These are phyloP conservation scores for Talaromyces sp. DNA, from an alignment of 2,329 filamentous ascomycete genomes.

Conservation along the genomic window DNA sequence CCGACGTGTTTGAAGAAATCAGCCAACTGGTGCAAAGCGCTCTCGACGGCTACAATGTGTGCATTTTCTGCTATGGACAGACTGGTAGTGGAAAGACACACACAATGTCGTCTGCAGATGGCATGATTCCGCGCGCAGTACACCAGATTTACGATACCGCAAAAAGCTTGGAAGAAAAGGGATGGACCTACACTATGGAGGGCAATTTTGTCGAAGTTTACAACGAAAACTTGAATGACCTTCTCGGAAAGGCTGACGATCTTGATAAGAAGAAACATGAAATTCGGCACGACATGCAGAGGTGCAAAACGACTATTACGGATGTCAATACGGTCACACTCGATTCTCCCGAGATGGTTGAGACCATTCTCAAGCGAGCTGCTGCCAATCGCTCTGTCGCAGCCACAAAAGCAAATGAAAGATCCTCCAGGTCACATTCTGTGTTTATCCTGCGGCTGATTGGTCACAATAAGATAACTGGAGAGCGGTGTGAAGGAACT, in stretches of 20 bases:
- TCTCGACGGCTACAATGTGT: conserved; percentile 96
- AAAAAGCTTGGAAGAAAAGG: conserved; percentile 77
- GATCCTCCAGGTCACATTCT: conserved; percentile 89
- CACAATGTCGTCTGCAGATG: conserved; percentile 87
- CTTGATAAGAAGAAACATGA: conserved; percentile 81
- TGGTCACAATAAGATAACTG: conserved; percentile 68
- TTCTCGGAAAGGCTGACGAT: conserved; percentile 69
- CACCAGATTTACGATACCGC: conserved; percentile 91
- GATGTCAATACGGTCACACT: conserved; percentile 75
- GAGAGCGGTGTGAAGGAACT: conserved; percentile 84
- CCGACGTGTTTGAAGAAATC: conserved; percentile 91
- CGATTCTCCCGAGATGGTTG: conserved; percentile 74
- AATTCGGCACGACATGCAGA: conserved; percentile 78
- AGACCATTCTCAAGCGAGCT: conserved; percentile 74
- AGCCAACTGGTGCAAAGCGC: conserved; percentile 95
- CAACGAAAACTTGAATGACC: conserved; percentile 92
- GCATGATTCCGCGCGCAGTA: conserved; percentile 93
- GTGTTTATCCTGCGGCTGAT: conserved; percentile 81
- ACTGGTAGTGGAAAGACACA: conserved; percentile 95
- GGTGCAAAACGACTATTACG: conserved; percentile 76
- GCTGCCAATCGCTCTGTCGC: conserved; percentile 86
- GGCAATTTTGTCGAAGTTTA: conserved; percentile 97
- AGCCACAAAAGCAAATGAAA: conserved; percentile 95
- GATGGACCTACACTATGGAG: conserved; percentile 92
- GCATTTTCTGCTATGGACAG: conserved; percentile 97